These are phyloP conservation scores for Lasiodiplodia theobromae DNA, from an alignment of 2,329 filamentous ascomycete genomes.

Conservation along the genomic window DNA sequence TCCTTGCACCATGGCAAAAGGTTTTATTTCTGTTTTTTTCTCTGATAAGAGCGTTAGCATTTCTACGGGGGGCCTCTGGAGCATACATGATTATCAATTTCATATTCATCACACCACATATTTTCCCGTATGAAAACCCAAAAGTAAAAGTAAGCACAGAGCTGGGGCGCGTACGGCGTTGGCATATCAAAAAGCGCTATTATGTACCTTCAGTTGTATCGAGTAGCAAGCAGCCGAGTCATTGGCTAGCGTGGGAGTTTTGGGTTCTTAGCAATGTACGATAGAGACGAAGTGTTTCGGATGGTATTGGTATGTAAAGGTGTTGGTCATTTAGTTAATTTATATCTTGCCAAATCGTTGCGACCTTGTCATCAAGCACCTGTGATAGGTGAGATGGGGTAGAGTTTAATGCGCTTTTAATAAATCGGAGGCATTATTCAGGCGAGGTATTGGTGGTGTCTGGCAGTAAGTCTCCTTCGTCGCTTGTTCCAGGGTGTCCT, in stretches of 20 bases:
- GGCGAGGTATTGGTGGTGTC: too few species aligned
- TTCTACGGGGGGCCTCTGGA: not conserved
- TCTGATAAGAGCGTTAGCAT: not conserved
- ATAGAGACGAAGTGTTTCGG: not conserved
- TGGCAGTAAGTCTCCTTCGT: too few species aligned
- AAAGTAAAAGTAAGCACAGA: not conserved
- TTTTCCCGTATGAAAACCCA: not conserved
- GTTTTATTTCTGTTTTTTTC: not conserved
- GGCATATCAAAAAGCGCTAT: not conserved
- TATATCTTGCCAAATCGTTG: not conserved
- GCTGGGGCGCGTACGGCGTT: not conserved
- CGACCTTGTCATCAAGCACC: too few species aligned
- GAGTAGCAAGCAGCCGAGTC: not conserved
- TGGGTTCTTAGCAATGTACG: not conserved
- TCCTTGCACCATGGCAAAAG: slow-evolving; percentile 17
- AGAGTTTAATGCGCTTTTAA: not conserved
- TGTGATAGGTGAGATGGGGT: not conserved
- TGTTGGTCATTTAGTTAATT: not conserved
- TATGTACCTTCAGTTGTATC: not conserved
- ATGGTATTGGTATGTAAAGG: not conserved
- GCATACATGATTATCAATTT: slow-evolving; percentile 13
- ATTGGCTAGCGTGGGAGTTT: not conserved
- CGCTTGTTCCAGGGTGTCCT: too few species aligned
- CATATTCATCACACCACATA: not conserved
- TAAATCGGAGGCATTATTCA: not conserved